Evolutionary conservation across 495 filamentous ascomycete genomes (phyloP), one percentile per base, ranked within the genome.

Genomic region (Xylaria sp.): DNA sequence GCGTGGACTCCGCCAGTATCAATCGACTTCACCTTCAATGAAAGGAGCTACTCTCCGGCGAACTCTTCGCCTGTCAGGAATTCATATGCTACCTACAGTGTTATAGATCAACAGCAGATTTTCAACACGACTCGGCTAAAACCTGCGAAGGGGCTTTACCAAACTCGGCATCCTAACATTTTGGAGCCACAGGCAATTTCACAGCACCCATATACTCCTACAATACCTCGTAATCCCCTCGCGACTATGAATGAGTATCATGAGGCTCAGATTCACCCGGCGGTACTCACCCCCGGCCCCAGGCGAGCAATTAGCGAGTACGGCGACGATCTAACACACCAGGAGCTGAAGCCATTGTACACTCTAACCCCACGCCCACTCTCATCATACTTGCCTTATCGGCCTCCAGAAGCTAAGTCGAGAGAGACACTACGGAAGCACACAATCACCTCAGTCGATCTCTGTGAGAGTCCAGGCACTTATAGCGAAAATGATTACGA

Each of bases 321-420:
- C 15, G 24, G 11, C 33, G 26, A n/a, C 17, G 33, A 64, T 2
- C 21, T 26, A 9, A 50, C 3, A n/a, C 31, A 15, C 1, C 50
- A 33, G 12, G 70, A 72, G 0, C 61, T 61, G 14, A 68, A 50
- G 57, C 64, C 68, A 29, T 24, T 29, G 14, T 76, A 78, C 65
- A 21, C 46, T 37, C 72, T 48, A 17, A 29, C 19, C 41, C 6
- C 64, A 11, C 50, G 61, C 9, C 61, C 68, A 5, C 0, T 40
- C 26, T 24, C 59, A 8, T 29, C 40, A 6, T 65, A 66, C 50
- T 58, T 35, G 3, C 33, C 48, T 58, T 58, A 69, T 58, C n/a
- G 35, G 9, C 57, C 31, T 29, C 55, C 55, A 14, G 19, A 24
- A 17, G 6, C 21, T 2, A 21, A 31, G n/a, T 31, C n/a, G 5